These are phyloP conservation scores for Fusarium secorum DNA, from an alignment of 2,329 filamentous ascomycete genomes.

Conservation along the genomic window DNA sequence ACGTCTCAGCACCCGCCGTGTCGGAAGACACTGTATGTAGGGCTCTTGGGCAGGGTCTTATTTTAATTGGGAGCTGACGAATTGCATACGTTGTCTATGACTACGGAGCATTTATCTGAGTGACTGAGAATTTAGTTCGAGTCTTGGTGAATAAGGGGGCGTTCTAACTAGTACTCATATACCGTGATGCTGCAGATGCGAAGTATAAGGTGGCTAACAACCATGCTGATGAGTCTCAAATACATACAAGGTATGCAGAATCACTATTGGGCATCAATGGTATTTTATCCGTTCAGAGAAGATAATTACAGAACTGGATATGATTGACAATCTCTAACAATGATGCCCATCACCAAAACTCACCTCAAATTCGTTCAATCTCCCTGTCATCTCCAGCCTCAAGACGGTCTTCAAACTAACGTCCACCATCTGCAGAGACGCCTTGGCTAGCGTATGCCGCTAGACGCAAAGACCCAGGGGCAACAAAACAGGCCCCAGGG, in stretches of 20 bases:
- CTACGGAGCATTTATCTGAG: background rate
- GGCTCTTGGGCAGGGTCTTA: slow-evolving; percentile 6
- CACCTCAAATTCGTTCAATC: slow-evolving; percentile 22
- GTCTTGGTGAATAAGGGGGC: slow-evolving; percentile 25
- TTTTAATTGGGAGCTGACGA: slow-evolving; percentile 8
- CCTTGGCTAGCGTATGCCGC: slow-evolving; percentile 24
- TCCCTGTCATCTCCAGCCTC: slow-evolving; percentile 11
- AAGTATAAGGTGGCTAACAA: background rate
- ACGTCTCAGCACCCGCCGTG: slow-evolving; percentile 18
- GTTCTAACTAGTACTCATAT: background rate
- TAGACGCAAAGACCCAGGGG: slow-evolving; percentile 26
- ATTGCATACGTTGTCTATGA: slow-evolving; percentile 9
- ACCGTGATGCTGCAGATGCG: background rate
- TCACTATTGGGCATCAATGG: background rate
- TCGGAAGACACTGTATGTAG: background rate
- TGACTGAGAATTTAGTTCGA: background rate
- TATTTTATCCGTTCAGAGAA: background rate
- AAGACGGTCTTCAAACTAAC: slow-evolving; percentile 28
- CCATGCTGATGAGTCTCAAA: background rate
- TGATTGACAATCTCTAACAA: slow-evolving; percentile 7
- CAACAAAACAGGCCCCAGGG: background rate
- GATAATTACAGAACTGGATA: background rate
- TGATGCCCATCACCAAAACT: slow-evolving; percentile 12
- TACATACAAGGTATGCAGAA: background rate
- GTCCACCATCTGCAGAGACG: slow-evolving; percentile 29